Conservation (phyloP, 2,329 filamentous ascomycete species). For the Chaetomiaceae sp. region DNA sequence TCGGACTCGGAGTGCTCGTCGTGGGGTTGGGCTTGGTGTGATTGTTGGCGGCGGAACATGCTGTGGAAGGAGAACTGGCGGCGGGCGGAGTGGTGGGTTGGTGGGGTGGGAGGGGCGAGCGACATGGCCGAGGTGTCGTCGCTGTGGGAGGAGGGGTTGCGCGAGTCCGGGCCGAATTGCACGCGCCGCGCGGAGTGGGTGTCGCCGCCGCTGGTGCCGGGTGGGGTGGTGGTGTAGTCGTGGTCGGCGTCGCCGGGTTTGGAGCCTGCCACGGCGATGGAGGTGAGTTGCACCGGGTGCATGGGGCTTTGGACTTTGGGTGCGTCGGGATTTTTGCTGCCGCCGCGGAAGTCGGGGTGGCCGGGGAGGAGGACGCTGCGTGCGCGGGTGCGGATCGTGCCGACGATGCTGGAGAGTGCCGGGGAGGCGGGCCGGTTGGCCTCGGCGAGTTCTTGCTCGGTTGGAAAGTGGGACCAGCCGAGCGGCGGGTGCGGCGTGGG, state of each 20-base stretch:
- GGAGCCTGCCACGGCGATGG: conserved; percentile 48
- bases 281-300: conserved; percentile 57
- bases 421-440: conserved; percentile 44
- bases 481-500: conserved; percentile 61
- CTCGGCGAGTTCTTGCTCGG: conserved; percentile 55
- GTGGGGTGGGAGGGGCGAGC: conserved; percentile 55
- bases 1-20: not conserved
- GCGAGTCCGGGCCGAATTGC: conserved; percentile 38
- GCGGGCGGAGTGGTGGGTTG: conserved; percentile 53
- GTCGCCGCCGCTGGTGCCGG: conserved; percentile 36
- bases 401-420: conserved; percentile 50
- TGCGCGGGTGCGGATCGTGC: conserved; percentile 46
- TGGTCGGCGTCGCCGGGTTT: conserved; percentile 41
- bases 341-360: conserved; percentile 35
- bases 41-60: conserved; percentile 59
- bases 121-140: conserved; percentile 27
- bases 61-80: conserved; percentile 92
- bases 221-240: conserved; percentile 11
- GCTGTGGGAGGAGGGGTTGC: conserved; percentile 7
- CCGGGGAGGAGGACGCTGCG: conserved; percentile 36
- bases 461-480: conserved; percentile 81
- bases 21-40: conserved; percentile 21
- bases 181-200: conserved; percentile 36
- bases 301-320: conserved; percentile 46
- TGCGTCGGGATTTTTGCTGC: conserved; percentile 11